Conservation (phyloP, 768 basidiomycete genomes). For the Mycena alexandri region DNA sequence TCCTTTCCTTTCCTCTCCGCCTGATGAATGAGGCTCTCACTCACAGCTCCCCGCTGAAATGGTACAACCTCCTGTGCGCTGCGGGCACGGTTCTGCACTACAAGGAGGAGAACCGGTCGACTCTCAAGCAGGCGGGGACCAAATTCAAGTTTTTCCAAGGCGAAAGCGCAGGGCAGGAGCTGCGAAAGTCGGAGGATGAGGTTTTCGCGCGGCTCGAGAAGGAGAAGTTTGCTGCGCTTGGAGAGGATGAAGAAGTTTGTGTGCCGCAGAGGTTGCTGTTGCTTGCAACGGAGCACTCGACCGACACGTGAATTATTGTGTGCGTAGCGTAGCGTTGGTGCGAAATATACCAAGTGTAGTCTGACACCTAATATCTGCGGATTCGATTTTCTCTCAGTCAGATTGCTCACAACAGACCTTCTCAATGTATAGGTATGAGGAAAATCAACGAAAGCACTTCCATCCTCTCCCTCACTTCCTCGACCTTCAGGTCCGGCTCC, state of each 20-base stretch:
- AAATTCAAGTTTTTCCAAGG: constrained; percentile 36
- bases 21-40: constrained; percentile 10
- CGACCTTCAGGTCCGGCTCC: too few species aligned
- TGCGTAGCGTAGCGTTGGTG: neutral
- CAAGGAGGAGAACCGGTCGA: constrained; percentile 23
- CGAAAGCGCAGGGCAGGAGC: constrained; percentile 31
- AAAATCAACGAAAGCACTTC: too few species aligned
- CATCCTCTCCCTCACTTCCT: too few species aligned
- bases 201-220: constrained; percentile 21
- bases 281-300: constrained; percentile 26
- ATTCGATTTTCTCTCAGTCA: too few species aligned
- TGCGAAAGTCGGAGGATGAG: constrained; percentile 20
- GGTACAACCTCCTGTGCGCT: constrained; percentile 25
- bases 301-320: constrained; percentile 10
- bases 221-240: constrained; percentile 22
- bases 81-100: constrained; percentile 35
- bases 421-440: too few species aligned
- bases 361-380: too few species aligned
- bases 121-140: constrained; percentile 13
- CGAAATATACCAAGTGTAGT: too few species aligned
- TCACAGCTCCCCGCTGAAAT: constrained; percentile 31
- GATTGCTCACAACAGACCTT: too few species aligned
- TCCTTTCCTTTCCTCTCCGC: constrained; percentile 7
- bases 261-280: constrained; percentile 29
- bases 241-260: constrained; percentile 30